A percentile compares a stretch with the other conserved stretches of the same genome.
Conservation (phyloP, 75 land plant species). For the Ceratopteris richardii region DNA sequence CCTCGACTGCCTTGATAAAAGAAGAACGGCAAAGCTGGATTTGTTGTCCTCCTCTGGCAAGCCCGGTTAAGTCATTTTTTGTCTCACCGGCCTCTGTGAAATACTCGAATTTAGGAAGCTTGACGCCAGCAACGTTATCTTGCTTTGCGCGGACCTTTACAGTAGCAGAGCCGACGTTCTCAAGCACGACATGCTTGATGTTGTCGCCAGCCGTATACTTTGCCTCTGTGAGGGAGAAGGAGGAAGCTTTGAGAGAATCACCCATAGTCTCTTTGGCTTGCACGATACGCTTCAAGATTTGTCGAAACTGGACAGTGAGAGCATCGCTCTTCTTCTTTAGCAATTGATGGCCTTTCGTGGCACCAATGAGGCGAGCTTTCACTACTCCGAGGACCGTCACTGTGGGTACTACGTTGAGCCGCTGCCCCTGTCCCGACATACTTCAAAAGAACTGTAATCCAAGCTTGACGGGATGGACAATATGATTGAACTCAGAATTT, state of each 20-base stretch:
- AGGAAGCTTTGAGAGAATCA: conserved; percentile 63
- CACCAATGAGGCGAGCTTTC: conserved; percentile 80
- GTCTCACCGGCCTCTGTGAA: conserved; percentile 37
- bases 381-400: conserved; percentile 78
- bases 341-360: conserved; percentile 86
- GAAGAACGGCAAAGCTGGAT: conserved; percentile 73
- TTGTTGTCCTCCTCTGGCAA: conserved; percentile 90
- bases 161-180: conserved; percentile 62
- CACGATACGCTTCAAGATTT: conserved; percentile 84
- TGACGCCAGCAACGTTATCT: conserved; percentile 87
- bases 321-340: conserved; percentile 96
- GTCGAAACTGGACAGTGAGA: conserved; percentile 82
- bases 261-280: conserved; percentile 92
- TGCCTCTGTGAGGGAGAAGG: conserved; percentile 76
- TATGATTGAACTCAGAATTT: no score
- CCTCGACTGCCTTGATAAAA: conserved; percentile 73
- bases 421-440: conserved; percentile 85
- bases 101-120: conserved; percentile 80
- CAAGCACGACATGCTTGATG: conserved; percentile 66
- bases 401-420: conserved; percentile 87
- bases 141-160: conserved; percentile 73
- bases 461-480: no score
- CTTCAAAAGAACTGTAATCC: no score
- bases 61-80: conserved; percentile 71
- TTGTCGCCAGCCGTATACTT: conserved; percentile 92